Evolutionary conservation across 75 land plant genomes (phyloP).

Genomic region (Azolla pinnata): DNA sequence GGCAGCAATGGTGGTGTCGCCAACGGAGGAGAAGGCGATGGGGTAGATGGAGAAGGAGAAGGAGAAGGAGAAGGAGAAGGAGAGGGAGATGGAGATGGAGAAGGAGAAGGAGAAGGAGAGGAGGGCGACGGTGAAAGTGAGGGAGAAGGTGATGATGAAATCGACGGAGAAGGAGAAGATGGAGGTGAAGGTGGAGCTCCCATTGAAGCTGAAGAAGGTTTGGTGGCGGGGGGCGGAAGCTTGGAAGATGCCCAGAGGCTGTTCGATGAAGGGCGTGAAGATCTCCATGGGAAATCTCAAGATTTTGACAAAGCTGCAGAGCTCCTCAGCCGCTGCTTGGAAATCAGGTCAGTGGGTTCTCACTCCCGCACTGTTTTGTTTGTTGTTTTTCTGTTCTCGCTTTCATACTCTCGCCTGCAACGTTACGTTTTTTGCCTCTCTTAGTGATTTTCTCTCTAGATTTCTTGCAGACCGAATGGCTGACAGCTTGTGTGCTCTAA

Average conservation of each 20-base stretch:
- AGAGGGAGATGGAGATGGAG: slow-evolving; percentile 5
- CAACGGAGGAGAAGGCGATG: neutral
- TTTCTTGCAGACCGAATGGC: neutral
- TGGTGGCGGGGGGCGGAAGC: slow-evolving; percentile 1
- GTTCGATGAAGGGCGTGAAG: slow-evolving; percentile 31
- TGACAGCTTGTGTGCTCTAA: neutral
- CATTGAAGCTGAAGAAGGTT: neutral
- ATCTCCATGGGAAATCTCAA: slow-evolving; percentile 32
- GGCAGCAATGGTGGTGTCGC: slow-evolving; percentile 3
- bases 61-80: neutral
- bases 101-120: neutral
- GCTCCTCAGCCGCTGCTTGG: slow-evolving; percentile 74
- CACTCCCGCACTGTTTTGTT: neutral
- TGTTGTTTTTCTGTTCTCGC: too few relatives aligned
- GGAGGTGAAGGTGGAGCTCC: neutral
- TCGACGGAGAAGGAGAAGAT: neutral
- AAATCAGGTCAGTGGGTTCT: slow-evolving; percentile 48
- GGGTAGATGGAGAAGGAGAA: slow-evolving; percentile 2
- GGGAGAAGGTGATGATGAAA: neutral
- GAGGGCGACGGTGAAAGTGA: neutral
- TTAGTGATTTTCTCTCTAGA: neutral
- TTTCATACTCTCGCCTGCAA: neutral
- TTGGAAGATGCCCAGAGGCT: slow-evolving; percentile 34
- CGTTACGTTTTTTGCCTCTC: neutral
- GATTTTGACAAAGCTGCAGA: slow-evolving; percentile 63